Base-by-base conservation (phyloP, 352 stramenopile species). In the Pelagophyceae sp. region DNA sequence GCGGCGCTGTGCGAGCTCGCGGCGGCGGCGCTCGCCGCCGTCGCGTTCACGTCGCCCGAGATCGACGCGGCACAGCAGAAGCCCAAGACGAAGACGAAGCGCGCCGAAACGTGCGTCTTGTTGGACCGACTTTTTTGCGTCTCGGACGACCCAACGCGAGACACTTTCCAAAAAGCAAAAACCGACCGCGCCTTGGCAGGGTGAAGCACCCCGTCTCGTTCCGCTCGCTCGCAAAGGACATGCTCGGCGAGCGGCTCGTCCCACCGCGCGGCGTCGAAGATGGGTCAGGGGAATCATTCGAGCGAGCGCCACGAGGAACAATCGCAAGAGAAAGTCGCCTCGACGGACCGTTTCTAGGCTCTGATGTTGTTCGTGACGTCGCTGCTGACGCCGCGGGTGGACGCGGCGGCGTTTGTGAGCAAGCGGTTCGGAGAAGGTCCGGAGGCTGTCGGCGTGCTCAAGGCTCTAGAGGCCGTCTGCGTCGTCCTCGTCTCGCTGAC, bases 381-480 rank as follows among this genome's bases (percentile, higher is more conserved):
- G 15, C 37, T 71, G 61, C 15, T 71, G 15, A 71, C 61, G 61
- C 61, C 61, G 61, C 61, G 61, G n/a, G 61, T 71, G 15, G 61
- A 71, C 61, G 61, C 61, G 15, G 61, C 61, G 29, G 17, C 61
- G 11, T 71, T 71, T 37, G 61, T 71, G 15, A 40, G n/a, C 15
- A 71, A 35, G 61, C 29, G 61, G 3, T 71, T 71, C 33, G 61
- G 61, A 27, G 61, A 37, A 31, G 61, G 61, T 1, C n/a, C 61
- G 15, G 61, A 71, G 61, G 61, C 61, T 29, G 61, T 71, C 1
- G 61, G 61, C 33, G 61, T 71, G n/a, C 61, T 71, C 61, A 71
- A 71, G 33, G 61, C 61, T 17, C 61, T 71, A 3, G 61, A 71
- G 61, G 61, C 61, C n/a, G 61, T 71, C 29, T 17, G 15, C 61